Base-by-base conservation (phyloP, 1,284 basidiomycete genomes). In the Sphagnurus paluster region DNA sequence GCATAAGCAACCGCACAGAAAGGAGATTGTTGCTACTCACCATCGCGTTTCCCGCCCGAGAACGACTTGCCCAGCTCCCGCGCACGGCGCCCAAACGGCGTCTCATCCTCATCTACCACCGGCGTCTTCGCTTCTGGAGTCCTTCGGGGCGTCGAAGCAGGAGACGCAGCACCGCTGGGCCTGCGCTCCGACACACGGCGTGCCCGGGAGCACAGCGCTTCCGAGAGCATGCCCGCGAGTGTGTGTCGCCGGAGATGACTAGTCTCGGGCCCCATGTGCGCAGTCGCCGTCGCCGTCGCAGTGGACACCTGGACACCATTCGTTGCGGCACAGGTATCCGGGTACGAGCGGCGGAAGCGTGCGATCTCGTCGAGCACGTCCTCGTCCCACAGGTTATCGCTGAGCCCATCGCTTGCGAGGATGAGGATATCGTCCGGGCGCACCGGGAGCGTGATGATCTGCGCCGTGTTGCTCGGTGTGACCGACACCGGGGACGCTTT, bases 361-460 rank as follows among this genome's bases (percentile, higher is more conserved):
- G 79, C 70, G 9, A 98, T 87, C 57, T 93, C 90, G 54, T 97
- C 93, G 10, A 98, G 70, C 20, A 98, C 87, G 53, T 98, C 95
- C 60, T 93, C 88, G 62, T 98, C 94, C 80, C 94, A 98, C 39
- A 98, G 70, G 60, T 98, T 98, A 67, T 98, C 95, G 59, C 88
- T 87, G 40, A 98, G 73, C 1, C 95, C 95, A 62, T 98, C 95
- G 26, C 80, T 86, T 2, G 92, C 89, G 25, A 98, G 79, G 47
- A 98, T 88, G 37, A 98, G 82, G 33, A 98, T 88, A 59, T 98
- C 95, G 51, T 91, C 87, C 37, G 82, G 81, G 57, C 84, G 79
- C 4, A 98, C 93, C 16, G 85, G 84, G 5, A 98, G 72, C 2
- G 82, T 83, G 63, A 82, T 74, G 7, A 84, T 70, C 48, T 87